phyloP scores from a whole-genome alignment of 495 filamentous ascomycete species.

The Talaromyces stipitatus region DNA sequence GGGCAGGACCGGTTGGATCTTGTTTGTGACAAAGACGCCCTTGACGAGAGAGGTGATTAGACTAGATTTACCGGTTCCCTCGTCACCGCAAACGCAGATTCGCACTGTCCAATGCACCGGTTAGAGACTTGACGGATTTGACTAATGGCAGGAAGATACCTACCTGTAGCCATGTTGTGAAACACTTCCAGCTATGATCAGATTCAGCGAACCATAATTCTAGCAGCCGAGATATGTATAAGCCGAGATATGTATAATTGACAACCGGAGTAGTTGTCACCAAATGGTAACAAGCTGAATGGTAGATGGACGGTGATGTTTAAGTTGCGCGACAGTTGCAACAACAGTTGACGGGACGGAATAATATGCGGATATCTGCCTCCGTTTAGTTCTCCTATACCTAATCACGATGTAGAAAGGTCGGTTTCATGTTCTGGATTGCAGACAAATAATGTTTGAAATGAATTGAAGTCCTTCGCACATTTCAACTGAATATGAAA shows the following conservation, averaged over 20 bases:
- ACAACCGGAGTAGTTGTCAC: not conserved
- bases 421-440: not conserved
- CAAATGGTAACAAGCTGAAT: not conserved
- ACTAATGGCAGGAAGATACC: too few species aligned
- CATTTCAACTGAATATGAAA: not conserved
- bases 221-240: not conserved
- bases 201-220: not conserved
- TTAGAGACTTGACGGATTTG: not conserved
- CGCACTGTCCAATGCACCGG: slow-evolving; percentile 50
- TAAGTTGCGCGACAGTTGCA: not conserved
- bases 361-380: slow-evolving; percentile 1
- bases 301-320: not conserved
- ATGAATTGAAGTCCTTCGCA: not conserved
- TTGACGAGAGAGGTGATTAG: slow-evolving; percentile 68
- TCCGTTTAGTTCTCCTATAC: not conserved
- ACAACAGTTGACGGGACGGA: slow-evolving; percentile 1
- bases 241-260: not conserved
- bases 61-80: slow-evolving; percentile 55
- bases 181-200: not conserved
- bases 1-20: slow-evolving; percentile 89
- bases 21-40: slow-evolving; percentile 85
- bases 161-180: slow-evolving; percentile 31
- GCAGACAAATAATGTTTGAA: not conserved
- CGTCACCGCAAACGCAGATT: slow-evolving; percentile 94
- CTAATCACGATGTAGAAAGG: not conserved